phyloP scores from a whole-genome alignment of 768 basidiomycete genomes.

The Suillus weaverae region DNA sequence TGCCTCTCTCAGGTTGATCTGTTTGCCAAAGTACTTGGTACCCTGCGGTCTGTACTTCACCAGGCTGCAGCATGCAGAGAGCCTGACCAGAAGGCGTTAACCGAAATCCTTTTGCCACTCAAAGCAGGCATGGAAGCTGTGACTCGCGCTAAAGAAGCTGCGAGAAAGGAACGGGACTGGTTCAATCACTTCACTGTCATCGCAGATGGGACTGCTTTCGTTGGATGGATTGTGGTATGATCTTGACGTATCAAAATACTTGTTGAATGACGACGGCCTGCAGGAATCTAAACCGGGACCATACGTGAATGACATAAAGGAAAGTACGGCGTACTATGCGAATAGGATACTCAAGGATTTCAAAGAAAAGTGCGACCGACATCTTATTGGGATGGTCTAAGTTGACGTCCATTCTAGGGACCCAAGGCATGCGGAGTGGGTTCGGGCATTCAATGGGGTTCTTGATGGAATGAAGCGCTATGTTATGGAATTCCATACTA shows the following conservation, averaged over 20 bases:
- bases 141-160: conserved; percentile 78
- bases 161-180: conserved; percentile 79
- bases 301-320: conserved; percentile 80
- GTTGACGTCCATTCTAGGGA: conserved; percentile 54
- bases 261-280: not conserved
- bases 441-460: conserved; percentile 63
- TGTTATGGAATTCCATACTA: conserved; percentile 80
- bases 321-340: conserved; percentile 83
- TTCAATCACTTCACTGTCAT: conserved; percentile 76
- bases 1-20: conserved; percentile 55
- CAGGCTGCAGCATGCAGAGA: conserved; percentile 75
- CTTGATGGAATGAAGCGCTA: conserved; percentile 83
- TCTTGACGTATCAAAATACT: not conserved
- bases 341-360: conserved; percentile 90
- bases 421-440: conserved; percentile 87
- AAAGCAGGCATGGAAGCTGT: conserved; percentile 73
- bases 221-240: conserved; percentile 90
- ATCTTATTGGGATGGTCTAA: conserved; percentile 1
- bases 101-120: conserved; percentile 63
- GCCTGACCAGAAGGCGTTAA: conserved; percentile 63
- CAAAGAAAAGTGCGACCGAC: conserved; percentile 77
- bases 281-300: conserved; percentile 79
- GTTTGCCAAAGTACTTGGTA: conserved; percentile 64
- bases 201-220: conserved; percentile 76
- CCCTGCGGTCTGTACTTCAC: conserved; percentile 68